A percentile compares a stretch with the other conserved stretches of the same genome.
Conservation (phyloP, 2,329 filamentous ascomycete genomes). For the Diaporthe vaccinii region DNA sequence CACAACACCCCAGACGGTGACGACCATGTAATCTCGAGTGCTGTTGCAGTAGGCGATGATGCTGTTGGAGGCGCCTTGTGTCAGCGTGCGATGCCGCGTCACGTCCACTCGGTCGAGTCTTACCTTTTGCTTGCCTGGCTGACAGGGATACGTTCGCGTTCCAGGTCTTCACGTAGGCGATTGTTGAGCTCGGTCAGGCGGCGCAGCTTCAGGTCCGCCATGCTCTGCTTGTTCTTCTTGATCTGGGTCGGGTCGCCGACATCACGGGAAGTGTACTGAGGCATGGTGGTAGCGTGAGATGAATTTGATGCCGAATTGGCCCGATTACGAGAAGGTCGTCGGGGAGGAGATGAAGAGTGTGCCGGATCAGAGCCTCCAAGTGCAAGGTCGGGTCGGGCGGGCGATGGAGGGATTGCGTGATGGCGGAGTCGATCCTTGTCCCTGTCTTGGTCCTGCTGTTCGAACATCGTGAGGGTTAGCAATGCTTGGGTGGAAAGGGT, state of each 20-base stretch:
- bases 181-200: conserved; percentile 97
- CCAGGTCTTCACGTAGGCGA: conserved; percentile 93
- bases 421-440: conserved; percentile 28
- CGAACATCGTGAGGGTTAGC: conserved; percentile 39
- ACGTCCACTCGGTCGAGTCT: conserved; percentile 50
- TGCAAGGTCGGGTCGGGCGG: conserved; percentile 36
- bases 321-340: conserved; percentile 42
- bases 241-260: conserved; percentile 77
- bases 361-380: conserved; percentile 24
- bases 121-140: conserved; percentile 92
- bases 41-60: conserved; percentile 98
- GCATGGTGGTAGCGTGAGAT: conserved; percentile 62
- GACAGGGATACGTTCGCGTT: conserved; percentile 94
- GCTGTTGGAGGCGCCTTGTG: conserved; percentile 61
- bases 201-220: conserved; percentile 97
- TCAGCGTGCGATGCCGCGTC: conserved; percentile 30
- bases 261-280: conserved; percentile 76
- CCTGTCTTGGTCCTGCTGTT: conserved; percentile 36
- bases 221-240: conserved; percentile 98
- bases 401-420: conserved; percentile 33
- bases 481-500: not conserved
- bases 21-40: conserved; percentile 99
- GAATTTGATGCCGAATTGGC: conserved; percentile 42
- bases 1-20: conserved; percentile 94
- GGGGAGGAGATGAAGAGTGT: conserved; percentile 41